Evolutionary conservation across 2,329 filamentous ascomycete genomes (phyloP), one percentile per base, ranked within the genome.

Genomic region (Diaporthe citri): DNA sequence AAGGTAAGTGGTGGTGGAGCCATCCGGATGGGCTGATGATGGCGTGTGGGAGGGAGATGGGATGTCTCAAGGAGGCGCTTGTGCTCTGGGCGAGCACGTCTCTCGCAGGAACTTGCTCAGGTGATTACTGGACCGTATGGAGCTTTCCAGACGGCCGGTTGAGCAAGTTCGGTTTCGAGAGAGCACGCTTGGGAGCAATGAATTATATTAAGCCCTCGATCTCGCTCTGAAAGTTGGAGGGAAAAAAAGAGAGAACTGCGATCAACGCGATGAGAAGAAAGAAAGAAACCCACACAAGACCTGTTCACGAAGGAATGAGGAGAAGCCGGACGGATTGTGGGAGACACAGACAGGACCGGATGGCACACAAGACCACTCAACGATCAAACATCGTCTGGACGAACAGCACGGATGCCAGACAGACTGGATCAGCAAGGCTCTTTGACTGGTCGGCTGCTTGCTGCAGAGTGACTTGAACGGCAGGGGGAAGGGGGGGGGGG

Each of bases 1-100:
- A 77, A 73, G 39, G 76, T 76, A 31, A 78, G 76, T 60, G 78
- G 74, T 36, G 77, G 74, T 77, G 78, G 77, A 72, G 78, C 76
- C 77, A 78, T 79, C 36, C 25, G 66, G 25, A 71, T 60, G 55
- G 72, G 51, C 62, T 62, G 60, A 52, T 60, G 64, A 46, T 31
- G 43, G 60, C 59, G 46, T 48, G 70, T 73, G 52, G 34, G 48
- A 56, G 71, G 46, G 51, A 60, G 69, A 34, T 52, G 57, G 62
- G 28, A 59, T 69, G 64, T 69, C 64, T 69, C 64, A 70, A 51
- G 72, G 64, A 41, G 72, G 20, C 17, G 62, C 56, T 48, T 64
- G 25, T 25, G 43, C 25, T 60, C 56, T 31, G 51, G 48, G 52
- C 43, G 73, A 74, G 72, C 72, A 74, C 55, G 52, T 74, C 71